Conservation (phyloP, 2,329 filamentous ascomycete species). For the Allantophomopsis lycopodina region DNA sequence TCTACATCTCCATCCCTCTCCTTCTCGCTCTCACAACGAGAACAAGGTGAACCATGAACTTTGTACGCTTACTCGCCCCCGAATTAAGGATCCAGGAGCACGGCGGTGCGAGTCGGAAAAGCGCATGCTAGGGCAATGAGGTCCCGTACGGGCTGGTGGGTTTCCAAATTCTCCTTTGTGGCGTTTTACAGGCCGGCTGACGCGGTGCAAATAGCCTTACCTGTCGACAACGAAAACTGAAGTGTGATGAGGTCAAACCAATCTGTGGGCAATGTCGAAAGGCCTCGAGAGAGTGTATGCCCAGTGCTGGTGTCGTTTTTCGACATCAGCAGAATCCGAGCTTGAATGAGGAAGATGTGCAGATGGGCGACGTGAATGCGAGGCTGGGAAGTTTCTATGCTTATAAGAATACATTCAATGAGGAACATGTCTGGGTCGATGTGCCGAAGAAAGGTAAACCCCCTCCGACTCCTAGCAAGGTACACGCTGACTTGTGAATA, state of each 20-base stretch:
- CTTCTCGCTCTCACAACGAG: too few relatives aligned
- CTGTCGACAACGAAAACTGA: conserved; percentile 46
- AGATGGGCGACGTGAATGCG: conserved; percentile 20
- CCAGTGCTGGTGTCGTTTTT: conserved; percentile 49
- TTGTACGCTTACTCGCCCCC: too few relatives aligned
- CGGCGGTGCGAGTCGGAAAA: too few relatives aligned
- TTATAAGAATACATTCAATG: conserved; percentile 51
- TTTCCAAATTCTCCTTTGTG: neutral
- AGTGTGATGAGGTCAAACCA: conserved; percentile 50
- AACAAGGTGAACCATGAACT: too few relatives aligned
- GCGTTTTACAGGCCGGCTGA: too few relatives aligned
- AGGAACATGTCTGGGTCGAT: conserved; percentile 46
- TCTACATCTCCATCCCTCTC: too few relatives aligned
- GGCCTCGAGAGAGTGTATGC: conserved; percentile 43
- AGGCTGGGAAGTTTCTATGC: conserved; percentile 46
- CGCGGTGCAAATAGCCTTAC: conserved; percentile 25
- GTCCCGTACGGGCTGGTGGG: conserved; percentile 22
- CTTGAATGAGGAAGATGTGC: conserved; percentile 35
- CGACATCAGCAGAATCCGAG: conserved; percentile 58
- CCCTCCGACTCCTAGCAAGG: neutral
- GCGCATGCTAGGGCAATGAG: conserved; percentile 13
- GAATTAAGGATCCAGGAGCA: too few relatives aligned
- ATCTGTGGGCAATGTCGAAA: conserved; percentile 43
- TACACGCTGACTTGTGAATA: neutral
- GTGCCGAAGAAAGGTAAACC: conserved; percentile 39